Evolutionary conservation across 2,329 filamentous ascomycete genomes (phyloP).

Genomic region (Trichoderma guizhouense): DNA sequence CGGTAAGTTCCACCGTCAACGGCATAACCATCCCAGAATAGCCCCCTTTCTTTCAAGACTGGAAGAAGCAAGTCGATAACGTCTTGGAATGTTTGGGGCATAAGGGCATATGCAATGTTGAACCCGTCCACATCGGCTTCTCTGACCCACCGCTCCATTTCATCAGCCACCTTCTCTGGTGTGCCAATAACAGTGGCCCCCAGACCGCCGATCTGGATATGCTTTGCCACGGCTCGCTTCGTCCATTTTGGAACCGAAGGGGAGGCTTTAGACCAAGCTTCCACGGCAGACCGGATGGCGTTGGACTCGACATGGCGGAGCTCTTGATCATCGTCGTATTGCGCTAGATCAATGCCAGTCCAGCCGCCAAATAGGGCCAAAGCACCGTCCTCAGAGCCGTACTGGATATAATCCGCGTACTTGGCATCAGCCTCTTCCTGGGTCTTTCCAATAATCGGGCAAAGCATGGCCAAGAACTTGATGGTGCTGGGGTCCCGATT

Average conservation of each 20-base stretch:
- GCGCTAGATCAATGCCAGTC: slow-evolving; percentile 61
- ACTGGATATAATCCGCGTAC: slow-evolving; percentile 51
- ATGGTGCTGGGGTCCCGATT: slow-evolving; percentile 53
- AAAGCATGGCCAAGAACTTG: slow-evolving; percentile 59
- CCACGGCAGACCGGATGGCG: slow-evolving; percentile 53
- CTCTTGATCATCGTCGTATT: slow-evolving; percentile 62
- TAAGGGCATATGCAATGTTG: slow-evolving; percentile 32
- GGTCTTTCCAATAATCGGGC: slow-evolving; percentile 57
- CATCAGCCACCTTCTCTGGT: slow-evolving; percentile 31
- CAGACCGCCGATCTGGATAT: slow-evolving; percentile 33
- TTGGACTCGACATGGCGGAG: slow-evolving; percentile 59
- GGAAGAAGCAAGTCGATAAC: slow-evolving; percentile 62
- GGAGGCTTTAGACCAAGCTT: slow-evolving; percentile 42
- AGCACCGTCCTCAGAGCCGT: slow-evolving; percentile 59
- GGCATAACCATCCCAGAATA: slow-evolving; percentile 52
- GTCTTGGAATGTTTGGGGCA: slow-evolving; percentile 63
- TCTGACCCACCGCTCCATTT: slow-evolving; percentile 25
- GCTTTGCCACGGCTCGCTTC: slow-evolving; percentile 33
- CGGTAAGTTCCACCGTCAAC: slow-evolving; percentile 42
- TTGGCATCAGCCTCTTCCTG: slow-evolving; percentile 52
- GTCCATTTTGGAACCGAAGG: slow-evolving; percentile 35
- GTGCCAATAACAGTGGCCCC: slow-evolving; percentile 32
- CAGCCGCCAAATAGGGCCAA: slow-evolving; percentile 64
- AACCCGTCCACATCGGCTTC: slow-evolving; percentile 60
- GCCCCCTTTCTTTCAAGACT: slow-evolving; percentile 54